Conservation (phyloP, 306 rosid species). For the Prunus davidiana region DNA sequence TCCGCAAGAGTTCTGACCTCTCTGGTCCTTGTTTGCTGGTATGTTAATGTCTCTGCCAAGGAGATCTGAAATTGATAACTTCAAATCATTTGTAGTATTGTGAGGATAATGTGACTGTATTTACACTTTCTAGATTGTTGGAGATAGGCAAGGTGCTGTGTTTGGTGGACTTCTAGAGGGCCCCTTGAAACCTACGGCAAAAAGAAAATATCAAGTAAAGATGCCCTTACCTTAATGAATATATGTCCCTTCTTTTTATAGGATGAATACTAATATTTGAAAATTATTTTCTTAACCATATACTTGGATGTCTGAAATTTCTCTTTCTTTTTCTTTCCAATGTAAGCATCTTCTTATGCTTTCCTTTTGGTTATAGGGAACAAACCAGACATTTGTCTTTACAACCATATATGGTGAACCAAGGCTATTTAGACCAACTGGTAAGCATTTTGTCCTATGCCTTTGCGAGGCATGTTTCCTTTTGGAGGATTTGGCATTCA, state of each 20-base stretch:
- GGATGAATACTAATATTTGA: not conserved
- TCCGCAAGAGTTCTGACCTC: slow-evolving; percentile 82
- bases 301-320: not conserved
- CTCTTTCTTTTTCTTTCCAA: slow-evolving; percentile 8
- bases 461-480: slow-evolving; percentile 7
- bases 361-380: slow-evolving; percentile 53
- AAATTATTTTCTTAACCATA: slow-evolving; percentile 1
- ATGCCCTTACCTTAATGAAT: not conserved
- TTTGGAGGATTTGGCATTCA: slow-evolving; percentile 16
- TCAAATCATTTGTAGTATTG: slow-evolving; percentile 11
- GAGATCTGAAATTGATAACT: not conserved
- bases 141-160: slow-evolving; percentile 86
- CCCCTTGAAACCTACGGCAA: slow-evolving; percentile 78
- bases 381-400: slow-evolving; percentile 82
- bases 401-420: slow-evolving; percentile 91
- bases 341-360: not conserved
- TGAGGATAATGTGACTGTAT: slow-evolving; percentile 14
- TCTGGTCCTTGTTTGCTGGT: slow-evolving; percentile 93
- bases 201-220: slow-evolving; percentile 85
- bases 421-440: slow-evolving; percentile 95
- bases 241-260: not conserved
- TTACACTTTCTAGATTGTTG: slow-evolving; percentile 61
- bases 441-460: slow-evolving; percentile 43
- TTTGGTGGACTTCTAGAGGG: slow-evolving; percentile 90
- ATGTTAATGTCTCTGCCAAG: slow-evolving; percentile 22